These are phyloP conservation scores for Phytopythium delawarense DNA, from an alignment of 352 stramenopile species.

Conservation along the genomic window DNA sequence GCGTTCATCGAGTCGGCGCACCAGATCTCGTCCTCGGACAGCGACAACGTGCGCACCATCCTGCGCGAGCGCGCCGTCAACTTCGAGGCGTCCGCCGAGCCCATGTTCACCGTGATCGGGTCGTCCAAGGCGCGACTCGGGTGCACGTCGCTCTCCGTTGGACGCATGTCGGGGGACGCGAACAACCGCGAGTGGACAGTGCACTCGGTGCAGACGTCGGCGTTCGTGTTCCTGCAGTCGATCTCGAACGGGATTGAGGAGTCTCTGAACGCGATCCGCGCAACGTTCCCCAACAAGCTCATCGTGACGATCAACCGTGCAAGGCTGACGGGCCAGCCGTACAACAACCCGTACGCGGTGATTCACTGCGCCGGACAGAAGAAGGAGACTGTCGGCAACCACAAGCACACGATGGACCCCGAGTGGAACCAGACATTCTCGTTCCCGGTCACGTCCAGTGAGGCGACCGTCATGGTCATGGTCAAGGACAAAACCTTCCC, in stretches of 20 bases:
- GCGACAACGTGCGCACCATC: slow-evolving; percentile 44
- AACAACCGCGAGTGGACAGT: slow-evolving; percentile 82
- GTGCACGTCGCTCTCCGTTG: slow-evolving; percentile 76
- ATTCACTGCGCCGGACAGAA: slow-evolving; percentile 80
- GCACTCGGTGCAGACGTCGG: slow-evolving; percentile 82
- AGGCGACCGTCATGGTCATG: slow-evolving; percentile 58
- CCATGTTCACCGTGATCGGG: slow-evolving; percentile 81
- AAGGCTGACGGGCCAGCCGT: slow-evolving; percentile 74
- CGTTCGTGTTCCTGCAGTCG: slow-evolving; percentile 84
- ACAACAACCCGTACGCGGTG: slow-evolving; percentile 85
- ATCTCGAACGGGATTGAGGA: slow-evolving; percentile 73
- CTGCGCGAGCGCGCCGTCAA: slow-evolving; percentile 73
- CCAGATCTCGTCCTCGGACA: slow-evolving; percentile 58
- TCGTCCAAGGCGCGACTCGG: slow-evolving; percentile 67
- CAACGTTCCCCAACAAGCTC: slow-evolving; percentile 88
- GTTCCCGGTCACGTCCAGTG: slow-evolving; percentile 76
- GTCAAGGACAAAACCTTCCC: slow-evolving; percentile 79
- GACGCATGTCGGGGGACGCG: slow-evolving; percentile 56
- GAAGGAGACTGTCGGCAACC: slow-evolving; percentile 83
- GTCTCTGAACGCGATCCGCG: slow-evolving; percentile 68
- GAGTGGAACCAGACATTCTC: slow-evolving; percentile 90
- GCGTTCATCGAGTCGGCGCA: slow-evolving; percentile 84
- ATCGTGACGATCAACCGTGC: slow-evolving; percentile 87
- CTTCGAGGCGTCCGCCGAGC: slow-evolving; percentile 76
- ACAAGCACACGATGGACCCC: slow-evolving; percentile 88